Conservation (phyloP, 495 filamentous ascomycete genomes). For the Rhizodiscina lignyota region DNA sequence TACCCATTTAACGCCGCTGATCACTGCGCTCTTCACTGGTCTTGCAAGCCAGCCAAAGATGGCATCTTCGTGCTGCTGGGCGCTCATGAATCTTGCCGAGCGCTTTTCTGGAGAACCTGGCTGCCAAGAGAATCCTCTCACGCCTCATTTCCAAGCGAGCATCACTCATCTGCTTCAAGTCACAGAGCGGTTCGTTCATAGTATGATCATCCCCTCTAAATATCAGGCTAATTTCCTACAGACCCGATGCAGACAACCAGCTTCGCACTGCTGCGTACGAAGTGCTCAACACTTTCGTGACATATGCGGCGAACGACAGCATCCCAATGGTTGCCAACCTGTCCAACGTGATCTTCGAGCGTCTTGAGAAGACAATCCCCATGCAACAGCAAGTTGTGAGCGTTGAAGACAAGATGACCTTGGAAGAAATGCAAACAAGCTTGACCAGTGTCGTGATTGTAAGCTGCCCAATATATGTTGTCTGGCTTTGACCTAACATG, state of each 20-base stretch:
- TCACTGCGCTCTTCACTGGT: constrained; percentile 77
- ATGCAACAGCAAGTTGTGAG: constrained; percentile 89
- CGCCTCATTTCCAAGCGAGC: constrained; percentile 84
- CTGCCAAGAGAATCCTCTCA: constrained; percentile 63
- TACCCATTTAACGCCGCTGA: constrained; percentile 64
- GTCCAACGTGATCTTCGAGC: constrained; percentile 69
- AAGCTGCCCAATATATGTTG: background rate
- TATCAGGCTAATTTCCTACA: constrained; percentile 14
- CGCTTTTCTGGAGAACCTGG: constrained; percentile 75
- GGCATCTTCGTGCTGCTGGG: constrained; percentile 97
- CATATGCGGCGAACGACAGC: constrained; percentile 74
- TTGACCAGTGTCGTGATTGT: constrained; percentile 78
- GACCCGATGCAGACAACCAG: constrained; percentile 67
- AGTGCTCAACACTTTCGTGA: constrained; percentile 84
- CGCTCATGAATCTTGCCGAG: constrained; percentile 94
- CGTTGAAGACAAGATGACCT: constrained; percentile 80
- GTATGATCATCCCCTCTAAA: background rate
- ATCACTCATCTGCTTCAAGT: constrained; percentile 69
- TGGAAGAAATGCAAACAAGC: constrained; percentile 97
- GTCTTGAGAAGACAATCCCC: constrained; percentile 78
- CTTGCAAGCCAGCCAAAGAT: constrained; percentile 88
- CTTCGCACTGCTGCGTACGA: constrained; percentile 98
- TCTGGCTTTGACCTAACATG: constrained; percentile 8
- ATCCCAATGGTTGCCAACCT: constrained; percentile 63
- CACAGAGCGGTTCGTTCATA: constrained; percentile 62